These are phyloP conservation scores for Evansstolkia leycettana DNA, from an alignment of 495 filamentous ascomycete genomes.

Conservation along the genomic window DNA sequence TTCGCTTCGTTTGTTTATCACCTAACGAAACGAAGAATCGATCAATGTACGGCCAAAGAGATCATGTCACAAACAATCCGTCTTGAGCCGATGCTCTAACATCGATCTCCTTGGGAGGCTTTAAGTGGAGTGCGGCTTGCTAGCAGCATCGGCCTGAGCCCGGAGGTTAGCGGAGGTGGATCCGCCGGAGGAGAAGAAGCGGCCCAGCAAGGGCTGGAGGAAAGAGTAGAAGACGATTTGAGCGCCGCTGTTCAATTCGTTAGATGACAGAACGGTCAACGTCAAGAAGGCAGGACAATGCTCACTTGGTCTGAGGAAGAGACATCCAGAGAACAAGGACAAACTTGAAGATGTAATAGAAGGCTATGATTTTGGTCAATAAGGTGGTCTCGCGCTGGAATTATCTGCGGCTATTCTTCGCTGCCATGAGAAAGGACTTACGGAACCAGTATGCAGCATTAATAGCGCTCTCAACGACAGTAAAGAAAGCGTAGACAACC, in stretches of 20 bases:
- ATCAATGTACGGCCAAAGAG: slow-evolving; percentile 6
- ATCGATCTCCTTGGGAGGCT: slow-evolving; percentile 1
- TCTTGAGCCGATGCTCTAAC: slow-evolving; percentile 10
- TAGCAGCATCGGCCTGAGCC: slow-evolving; percentile 72
- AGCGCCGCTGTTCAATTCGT: slow-evolving; percentile 57
- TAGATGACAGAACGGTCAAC: slow-evolving; percentile 4
- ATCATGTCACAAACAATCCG: not conserved
- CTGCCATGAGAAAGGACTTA: slow-evolving; percentile 26
- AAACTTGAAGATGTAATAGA: slow-evolving; percentile 99
- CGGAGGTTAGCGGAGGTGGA: slow-evolving; percentile 83
- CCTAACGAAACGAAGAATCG: slow-evolving; percentile 7
- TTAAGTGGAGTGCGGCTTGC: slow-evolving; percentile 34
- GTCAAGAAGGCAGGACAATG: slow-evolving; percentile 3
- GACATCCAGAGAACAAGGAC: slow-evolving; percentile 92
- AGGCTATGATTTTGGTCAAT: slow-evolving; percentile 38
- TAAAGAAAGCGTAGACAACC: slow-evolving; percentile 91
- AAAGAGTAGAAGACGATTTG: slow-evolving; percentile 94
- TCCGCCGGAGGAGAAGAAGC: slow-evolving; percentile 67
- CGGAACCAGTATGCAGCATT: slow-evolving; percentile 98
- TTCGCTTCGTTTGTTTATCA: not conserved
- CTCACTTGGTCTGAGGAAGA: slow-evolving; percentile 84
- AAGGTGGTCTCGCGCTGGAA: not conserved
- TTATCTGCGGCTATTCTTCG: too few species aligned
- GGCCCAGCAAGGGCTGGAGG: slow-evolving; percentile 78
- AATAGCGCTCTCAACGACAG: slow-evolving; percentile 83